Base-by-base conservation (phyloP, 2,329 filamentous ascomycete genomes). In the Clarireedia homoeocarpa region DNA sequence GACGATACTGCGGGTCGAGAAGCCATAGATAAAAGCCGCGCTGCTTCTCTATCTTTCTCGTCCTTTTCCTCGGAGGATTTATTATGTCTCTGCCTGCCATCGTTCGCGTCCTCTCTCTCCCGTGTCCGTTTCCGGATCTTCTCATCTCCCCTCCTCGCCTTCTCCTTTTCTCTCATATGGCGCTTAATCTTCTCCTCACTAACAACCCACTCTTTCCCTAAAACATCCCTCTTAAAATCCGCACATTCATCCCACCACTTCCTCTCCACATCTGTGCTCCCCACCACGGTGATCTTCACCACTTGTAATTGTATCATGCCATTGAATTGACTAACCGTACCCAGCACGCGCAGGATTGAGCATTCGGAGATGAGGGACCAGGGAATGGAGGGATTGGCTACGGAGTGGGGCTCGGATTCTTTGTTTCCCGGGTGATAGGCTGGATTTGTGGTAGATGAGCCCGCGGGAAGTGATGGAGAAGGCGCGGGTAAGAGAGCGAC, bases 341-440 rank as follows among this genome's bases (percentile, higher is more conserved):
- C 83, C 60, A 82, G 82, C 56, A 84, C 67, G 53, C 84, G 80
- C 14, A 85, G 71, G 3, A 84, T 72, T 26, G 70, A 71, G 20
- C 83, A 82, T 5, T 83, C 72, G 55, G 78, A 74, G 39, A 81
- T 67, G 6, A 62, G 30, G 0, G 61, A 57, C 55, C 65, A 64
- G 0, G 62, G 65, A 1, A 69, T 62, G 6, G 58, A 52, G 0
- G 68, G 68, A 2, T 57, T 59, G 1, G 50, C 40, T 10, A 62
- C 57, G 1, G 77, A 96, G 83, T 72, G 86, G 92, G 88, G 24
- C 23, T 14, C 17, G 23, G 34, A 17, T 20, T 36, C 15, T 49
- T 38, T 49, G 30, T 24, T 9, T 14, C 4, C 6, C 12, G 26
- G 23, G 14, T 6, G 5, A 23, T 23, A 20, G 26, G 14, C 17